A percentile compares a stretch with the other conserved stretches of the same genome.
These are phyloP conservation scores for Suillus sp. DNA, from an alignment of 768 basidiomycete species.

Conservation along the genomic window DNA sequence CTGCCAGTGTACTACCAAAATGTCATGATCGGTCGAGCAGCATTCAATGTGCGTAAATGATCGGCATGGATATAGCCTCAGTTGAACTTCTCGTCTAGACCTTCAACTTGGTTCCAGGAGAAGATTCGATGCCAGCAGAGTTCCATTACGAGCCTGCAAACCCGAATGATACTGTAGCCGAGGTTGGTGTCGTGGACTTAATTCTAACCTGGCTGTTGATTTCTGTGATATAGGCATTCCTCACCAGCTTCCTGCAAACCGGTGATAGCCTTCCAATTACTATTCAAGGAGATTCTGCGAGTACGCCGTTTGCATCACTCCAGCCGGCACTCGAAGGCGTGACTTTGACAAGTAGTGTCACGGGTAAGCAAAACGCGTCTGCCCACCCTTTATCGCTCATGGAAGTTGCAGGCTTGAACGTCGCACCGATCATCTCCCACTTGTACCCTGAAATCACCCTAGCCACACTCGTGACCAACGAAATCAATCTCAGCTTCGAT, in stretches of 20 bases:
- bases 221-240: conserved; percentile 45
- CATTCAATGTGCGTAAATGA: conserved; percentile 49
- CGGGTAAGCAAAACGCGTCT: conserved; percentile 36
- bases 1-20: conserved; percentile 61
- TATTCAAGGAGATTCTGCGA: conserved; percentile 59
- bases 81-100: conserved; percentile 35
- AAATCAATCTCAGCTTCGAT: conserved; percentile 58
- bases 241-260: conserved; percentile 60
- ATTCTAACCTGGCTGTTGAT: background rate
- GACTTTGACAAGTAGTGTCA: conserved; percentile 49
- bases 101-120: conserved; percentile 60
- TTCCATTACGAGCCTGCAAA: conserved; percentile 70
- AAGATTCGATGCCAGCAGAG: conserved; percentile 53
- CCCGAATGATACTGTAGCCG: conserved; percentile 67
- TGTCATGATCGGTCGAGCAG: conserved; percentile 59
- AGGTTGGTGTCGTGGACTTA: conserved; percentile 30
- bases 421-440: conserved; percentile 58
- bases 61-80: background rate
- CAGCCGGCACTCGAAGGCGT: conserved; percentile 56
- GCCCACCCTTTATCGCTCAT: background rate
- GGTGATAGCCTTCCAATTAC: conserved; percentile 48
- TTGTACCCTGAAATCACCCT: conserved; percentile 56
- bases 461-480: conserved; percentile 48
- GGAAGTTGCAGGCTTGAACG: conserved; percentile 42
- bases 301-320: conserved; percentile 66